Conservation (phyloP, 2,329 filamentous ascomycete genomes). For the Fusarium torulosum region DNA sequence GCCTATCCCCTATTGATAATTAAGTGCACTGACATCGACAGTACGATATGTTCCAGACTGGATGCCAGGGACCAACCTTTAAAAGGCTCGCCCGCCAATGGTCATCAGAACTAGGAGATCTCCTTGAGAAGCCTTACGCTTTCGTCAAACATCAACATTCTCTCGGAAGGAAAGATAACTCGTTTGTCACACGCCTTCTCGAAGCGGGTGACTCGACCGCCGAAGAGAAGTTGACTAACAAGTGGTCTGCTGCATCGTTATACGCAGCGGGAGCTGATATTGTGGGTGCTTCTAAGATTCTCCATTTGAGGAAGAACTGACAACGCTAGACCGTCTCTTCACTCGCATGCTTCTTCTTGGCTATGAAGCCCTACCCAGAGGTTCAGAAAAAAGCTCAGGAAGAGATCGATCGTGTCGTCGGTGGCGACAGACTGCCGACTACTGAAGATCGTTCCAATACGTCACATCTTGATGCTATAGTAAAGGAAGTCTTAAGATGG, state of each 20-base stretch:
- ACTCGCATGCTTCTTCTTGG: conserved; percentile 34
- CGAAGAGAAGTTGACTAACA: conserved; percentile 32
- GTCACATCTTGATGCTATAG: conserved; percentile 47
- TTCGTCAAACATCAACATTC: conserved; percentile 37
- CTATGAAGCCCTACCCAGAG: conserved; percentile 29
- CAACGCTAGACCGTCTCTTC: conserved; percentile 30
- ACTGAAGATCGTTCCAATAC: conserved; percentile 43
- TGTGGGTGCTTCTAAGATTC: background rate
- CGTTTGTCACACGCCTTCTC: conserved; percentile 25
- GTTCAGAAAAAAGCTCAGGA: conserved; percentile 33
- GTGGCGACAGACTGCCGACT: conserved; percentile 46
- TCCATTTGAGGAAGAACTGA: background rate
- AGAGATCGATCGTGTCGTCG: conserved; percentile 42
- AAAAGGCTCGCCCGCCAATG: conserved; percentile 29
- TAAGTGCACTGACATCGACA: background rate
- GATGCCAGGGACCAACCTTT: conserved; percentile 28
- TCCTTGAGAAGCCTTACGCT: conserved; percentile 28
- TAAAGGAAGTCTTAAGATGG: conserved; percentile 50
- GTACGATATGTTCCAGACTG: conserved; percentile 36
- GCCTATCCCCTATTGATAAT: background rate
- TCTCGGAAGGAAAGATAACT: conserved; percentile 13
- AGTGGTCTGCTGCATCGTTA: conserved; percentile 38
- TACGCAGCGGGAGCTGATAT: conserved; percentile 42
- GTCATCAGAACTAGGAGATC: conserved; percentile 8
- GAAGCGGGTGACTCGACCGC: conserved; percentile 15